phyloP scores from a whole-genome alignment of 78 protist species.

The Trichosphaerium sp. region DNA sequence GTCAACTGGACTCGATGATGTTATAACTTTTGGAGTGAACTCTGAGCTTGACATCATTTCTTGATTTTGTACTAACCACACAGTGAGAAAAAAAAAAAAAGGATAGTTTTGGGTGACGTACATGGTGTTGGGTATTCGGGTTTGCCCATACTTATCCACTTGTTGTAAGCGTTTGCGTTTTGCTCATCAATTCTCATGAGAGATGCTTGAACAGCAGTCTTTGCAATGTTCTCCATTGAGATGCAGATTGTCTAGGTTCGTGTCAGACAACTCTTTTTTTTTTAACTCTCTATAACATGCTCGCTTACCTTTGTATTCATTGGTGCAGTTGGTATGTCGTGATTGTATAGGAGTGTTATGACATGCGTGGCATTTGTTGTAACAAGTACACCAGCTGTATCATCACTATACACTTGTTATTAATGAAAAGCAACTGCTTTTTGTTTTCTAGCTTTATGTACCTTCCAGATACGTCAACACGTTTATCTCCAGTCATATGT shows the following conservation, averaged over 20 bases:
- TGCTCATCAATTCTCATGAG: conserved; percentile 25
- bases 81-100: no score
- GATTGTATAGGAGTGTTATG: conserved; percentile 9
- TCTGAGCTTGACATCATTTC: not conserved
- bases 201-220: not conserved
- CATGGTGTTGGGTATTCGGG: conserved; percentile 12
- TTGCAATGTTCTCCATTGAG: conserved; percentile 1
- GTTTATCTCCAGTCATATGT: conserved; percentile 23
- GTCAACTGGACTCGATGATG: not conserved
- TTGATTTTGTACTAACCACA: conserved; percentile 1
- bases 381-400: conserved; percentile 28
- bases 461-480: conserved; percentile 9
- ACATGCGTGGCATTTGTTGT: not conserved
- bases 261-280: no score
- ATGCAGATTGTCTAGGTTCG: conserved; percentile 4
- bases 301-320: conserved; percentile 5
- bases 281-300: no score
- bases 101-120: no score
- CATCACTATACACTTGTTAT: no score
- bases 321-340: conserved; percentile 27
- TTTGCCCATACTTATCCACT: conserved; percentile 17
- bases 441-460: no score
- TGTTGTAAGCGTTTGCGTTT: conserved; percentile 21
- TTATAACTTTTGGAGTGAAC: not conserved
- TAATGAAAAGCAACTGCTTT: no score